Conservation (phyloP, 1,139 yeast species). For the Pichia kudriavzevii region DNA sequence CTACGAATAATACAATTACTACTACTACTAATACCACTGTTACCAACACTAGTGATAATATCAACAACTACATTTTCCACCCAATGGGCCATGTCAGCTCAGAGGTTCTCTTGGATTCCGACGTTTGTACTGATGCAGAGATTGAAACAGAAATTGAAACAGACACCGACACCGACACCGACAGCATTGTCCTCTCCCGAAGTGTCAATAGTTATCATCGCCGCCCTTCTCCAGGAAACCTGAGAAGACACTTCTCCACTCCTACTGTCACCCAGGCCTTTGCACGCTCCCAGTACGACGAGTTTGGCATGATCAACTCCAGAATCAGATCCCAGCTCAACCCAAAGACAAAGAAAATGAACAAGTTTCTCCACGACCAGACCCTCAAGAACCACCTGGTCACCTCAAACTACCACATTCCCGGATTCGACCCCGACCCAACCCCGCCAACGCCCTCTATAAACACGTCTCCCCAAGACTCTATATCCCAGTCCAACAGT, state of each 20-base stretch:
- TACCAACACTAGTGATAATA: neutral
- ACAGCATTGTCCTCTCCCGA: neutral
- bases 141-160: neutral
- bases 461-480: neutral
- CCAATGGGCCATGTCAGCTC: no score
- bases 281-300: constrained; percentile 4
- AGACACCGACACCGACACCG: neutral
- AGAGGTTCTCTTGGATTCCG: no score
- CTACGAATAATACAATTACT: no score
- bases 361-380: constrained; percentile 2
- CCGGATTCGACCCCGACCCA: constrained; percentile 10
- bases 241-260: constrained; percentile 3
- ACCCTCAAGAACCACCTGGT: neutral
- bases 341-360: constrained; percentile 1
- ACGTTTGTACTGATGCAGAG: neutral
- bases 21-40: neutral
- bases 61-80: neutral
- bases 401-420: constrained; percentile 7
- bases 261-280: neutral
- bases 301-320: constrained; percentile 5
- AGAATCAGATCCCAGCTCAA: constrained; percentile 7
- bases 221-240: no score
- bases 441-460: constrained; percentile 1
- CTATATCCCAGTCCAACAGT: no score
- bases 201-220: constrained; percentile 8